phyloP scores from a whole-genome alignment of 345 rosid species.

The Murraya koenigii region DNA sequence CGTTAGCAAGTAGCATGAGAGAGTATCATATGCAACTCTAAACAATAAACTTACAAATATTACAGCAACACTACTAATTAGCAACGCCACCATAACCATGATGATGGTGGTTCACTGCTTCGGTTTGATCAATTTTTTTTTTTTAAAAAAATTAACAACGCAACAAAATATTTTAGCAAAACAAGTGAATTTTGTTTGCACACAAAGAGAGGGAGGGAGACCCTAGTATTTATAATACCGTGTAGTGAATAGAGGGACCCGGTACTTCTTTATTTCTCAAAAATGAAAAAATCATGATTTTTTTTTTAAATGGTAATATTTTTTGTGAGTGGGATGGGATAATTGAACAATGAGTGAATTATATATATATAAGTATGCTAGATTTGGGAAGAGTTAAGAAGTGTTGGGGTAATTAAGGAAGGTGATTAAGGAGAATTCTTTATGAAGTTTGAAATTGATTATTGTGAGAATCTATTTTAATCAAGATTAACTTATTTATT shows the following conservation, averaged over 20 bases:
- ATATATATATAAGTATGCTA: no score
- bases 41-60: conserved; percentile 28
- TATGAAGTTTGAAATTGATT: background rate
- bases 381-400: background rate
- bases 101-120: background rate
- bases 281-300: background rate
- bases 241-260: background rate
- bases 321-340: background rate
- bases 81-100: conserved; percentile 21
- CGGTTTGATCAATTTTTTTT: background rate
- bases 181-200: background rate
- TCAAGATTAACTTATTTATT: no score
- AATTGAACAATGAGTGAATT: background rate
- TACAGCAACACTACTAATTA: conserved; percentile 16
- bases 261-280: background rate
- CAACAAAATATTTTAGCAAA: background rate
- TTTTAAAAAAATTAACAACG: background rate
- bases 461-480: background rate
- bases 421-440: background rate
- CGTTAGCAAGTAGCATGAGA: conserved; percentile 61
- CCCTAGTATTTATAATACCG: background rate
- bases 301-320: background rate
- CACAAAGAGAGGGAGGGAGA: conserved; percentile 6
- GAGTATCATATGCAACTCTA: conserved; percentile 46
- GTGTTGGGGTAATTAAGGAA: no score